Conservation (phyloP, 768 basidiomycete genomes). For the Amanita polypyramis region DNA sequence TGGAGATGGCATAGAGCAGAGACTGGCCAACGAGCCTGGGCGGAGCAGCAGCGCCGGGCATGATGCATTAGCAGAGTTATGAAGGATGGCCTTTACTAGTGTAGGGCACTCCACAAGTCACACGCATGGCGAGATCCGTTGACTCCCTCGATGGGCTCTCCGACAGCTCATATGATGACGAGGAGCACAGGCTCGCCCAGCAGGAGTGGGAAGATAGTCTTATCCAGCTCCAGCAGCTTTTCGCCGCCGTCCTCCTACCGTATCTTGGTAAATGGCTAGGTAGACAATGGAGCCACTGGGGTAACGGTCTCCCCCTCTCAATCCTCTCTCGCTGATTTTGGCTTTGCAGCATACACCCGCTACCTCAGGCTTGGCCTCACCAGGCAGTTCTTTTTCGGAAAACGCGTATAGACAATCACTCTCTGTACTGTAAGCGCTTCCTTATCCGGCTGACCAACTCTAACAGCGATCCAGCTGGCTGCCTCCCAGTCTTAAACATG, state of each 20-base stretch:
- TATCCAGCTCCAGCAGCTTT: conserved; percentile 71
- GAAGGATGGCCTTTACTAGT: neutral
- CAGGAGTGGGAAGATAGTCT: conserved; percentile 92
- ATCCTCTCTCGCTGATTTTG: conserved; percentile 5
- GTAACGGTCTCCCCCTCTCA: conserved; percentile 33
- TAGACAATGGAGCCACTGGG: conserved; percentile 76
- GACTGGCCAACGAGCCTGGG: conserved; percentile 65
- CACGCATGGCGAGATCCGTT: conserved; percentile 46
- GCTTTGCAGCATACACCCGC: conserved; percentile 52
- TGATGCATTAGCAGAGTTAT: conserved; percentile 34
- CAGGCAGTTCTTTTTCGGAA: conserved; percentile 51
- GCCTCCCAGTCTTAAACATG: conserved; percentile 39
- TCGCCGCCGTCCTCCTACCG: conserved; percentile 73
- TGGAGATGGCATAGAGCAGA: conserved; percentile 68
- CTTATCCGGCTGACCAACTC: conserved; percentile 41
- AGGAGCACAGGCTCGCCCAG: conserved; percentile 68
- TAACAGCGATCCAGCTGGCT: conserved; percentile 33
- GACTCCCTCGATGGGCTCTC: conserved; percentile 43
- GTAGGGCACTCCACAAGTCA: conserved; percentile 5
- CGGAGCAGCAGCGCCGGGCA: conserved; percentile 30
- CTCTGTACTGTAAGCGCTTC: conserved; percentile 14
- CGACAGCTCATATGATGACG: conserved; percentile 47
- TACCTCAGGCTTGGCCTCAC: conserved; percentile 57
- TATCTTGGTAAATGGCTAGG: conserved; percentile 86
- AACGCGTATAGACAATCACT: neutral